Percentiles rank a stretch among this genome's conserved stretches.
These are phyloP conservation scores for Coniochaeta ligniaria DNA, from an alignment of 2,329 filamentous ascomycete genomes.

Conservation along the genomic window DNA sequence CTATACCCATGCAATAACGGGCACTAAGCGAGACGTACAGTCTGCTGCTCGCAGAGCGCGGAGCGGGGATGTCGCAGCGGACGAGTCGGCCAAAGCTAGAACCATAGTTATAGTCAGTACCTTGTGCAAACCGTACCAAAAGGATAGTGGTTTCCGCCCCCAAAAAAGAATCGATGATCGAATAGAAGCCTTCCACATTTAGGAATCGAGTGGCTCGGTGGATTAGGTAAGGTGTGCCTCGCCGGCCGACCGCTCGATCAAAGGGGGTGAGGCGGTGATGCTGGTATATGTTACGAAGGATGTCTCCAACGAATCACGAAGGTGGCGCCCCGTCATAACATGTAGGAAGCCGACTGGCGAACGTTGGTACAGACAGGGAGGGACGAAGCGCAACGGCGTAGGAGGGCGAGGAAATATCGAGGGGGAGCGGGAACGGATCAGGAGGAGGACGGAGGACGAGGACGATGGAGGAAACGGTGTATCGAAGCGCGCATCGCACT, in stretches of 20 bases:
- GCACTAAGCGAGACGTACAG: slow-evolving; percentile 61
- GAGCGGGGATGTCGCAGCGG: slow-evolving; percentile 95
- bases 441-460: slow-evolving; percentile 15
- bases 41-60: slow-evolving; percentile 85
- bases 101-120: slow-evolving; percentile 34
- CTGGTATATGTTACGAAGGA: slow-evolving; percentile 20
- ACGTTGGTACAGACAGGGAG: slow-evolving; percentile 8
- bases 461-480: slow-evolving; percentile 13
- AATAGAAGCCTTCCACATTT: slow-evolving; percentile 17
- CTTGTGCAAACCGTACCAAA: slow-evolving; percentile 26
- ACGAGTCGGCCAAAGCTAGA: slow-evolving; percentile 91
- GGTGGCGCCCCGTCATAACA: slow-evolving; percentile 20
- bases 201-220: slow-evolving; percentile 29
- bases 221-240: slow-evolving; percentile 22
- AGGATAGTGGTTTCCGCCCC: background rate
- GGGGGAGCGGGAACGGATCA: slow-evolving; percentile 1
- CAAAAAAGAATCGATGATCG: slow-evolving; percentile 14
- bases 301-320: slow-evolving; percentile 21
- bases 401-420: background rate
- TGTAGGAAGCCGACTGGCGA: slow-evolving; percentile 10
- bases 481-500: slow-evolving; percentile 31
- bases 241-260: slow-evolving; percentile 41
- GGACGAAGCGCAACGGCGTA: slow-evolving; percentile 10
- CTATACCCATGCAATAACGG: background rate
- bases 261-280: slow-evolving; percentile 14